Evolutionary conservation across 306 rosid genomes (phyloP).

Genomic region (Quercus ilex): DNA sequence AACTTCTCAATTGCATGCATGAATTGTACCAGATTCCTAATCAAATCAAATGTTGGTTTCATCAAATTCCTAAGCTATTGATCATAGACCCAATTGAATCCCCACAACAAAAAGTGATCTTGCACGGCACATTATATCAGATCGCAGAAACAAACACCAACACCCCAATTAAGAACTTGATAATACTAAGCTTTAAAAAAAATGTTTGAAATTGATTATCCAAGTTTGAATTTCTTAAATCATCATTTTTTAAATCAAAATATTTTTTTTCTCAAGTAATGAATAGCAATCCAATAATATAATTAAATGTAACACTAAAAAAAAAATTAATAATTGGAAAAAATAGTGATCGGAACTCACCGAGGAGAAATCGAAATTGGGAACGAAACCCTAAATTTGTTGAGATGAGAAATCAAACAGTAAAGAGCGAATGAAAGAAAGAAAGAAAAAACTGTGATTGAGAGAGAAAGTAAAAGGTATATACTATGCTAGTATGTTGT

Average conservation of each 20-base stretch:
- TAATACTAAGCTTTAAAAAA: neutral
- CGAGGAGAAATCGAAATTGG: neutral
- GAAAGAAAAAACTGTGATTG: neutral
- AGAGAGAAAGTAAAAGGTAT: neutral
- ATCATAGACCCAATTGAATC: neutral
- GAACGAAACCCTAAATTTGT: slow-evolving; percentile 24
- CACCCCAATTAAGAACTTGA: neutral
- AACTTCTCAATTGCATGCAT: too few species aligned
- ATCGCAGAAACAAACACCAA: neutral
- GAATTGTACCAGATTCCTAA: too few species aligned
- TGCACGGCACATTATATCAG: neutral
- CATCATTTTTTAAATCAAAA: neutral
- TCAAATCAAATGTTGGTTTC: too few species aligned
- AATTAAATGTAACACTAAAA: neutral
- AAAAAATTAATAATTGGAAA: neutral
- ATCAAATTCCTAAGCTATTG: neutral
- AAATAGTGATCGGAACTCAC: slow-evolving; percentile 30
- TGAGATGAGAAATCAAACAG: slow-evolving; percentile 15
- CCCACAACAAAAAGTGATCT: neutral
- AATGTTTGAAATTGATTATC: neutral
- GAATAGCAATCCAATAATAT: neutral
- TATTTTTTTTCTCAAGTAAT: neutral
- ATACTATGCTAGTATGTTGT: neutral
- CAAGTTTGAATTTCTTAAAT: neutral
- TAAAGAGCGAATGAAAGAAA: too few species aligned